Evolutionary conservation across 2,329 filamentous ascomycete species (phyloP).

Genomic region (Fusarium drepaniforme): DNA sequence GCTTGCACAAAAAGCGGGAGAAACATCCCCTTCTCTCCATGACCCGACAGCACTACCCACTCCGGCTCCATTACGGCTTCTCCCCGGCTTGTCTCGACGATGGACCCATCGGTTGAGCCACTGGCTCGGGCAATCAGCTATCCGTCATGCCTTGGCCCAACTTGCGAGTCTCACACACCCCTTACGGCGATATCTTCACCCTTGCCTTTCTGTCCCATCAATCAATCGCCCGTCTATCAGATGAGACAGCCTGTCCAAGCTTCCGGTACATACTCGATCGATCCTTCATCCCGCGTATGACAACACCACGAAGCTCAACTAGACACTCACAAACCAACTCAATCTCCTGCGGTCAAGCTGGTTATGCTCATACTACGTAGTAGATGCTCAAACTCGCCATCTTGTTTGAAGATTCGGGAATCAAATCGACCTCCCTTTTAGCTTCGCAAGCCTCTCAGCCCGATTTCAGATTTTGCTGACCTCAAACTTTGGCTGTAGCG

Average conservation of each 20-base stretch:
- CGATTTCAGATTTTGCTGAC: neutral
- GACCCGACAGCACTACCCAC: slow-evolving; percentile 7
- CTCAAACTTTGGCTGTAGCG: neutral
- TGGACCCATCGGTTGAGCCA: slow-evolving; percentile 5
- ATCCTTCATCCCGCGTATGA: neutral
- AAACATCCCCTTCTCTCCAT: neutral
- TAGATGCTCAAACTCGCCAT: neutral
- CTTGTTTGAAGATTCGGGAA: neutral
- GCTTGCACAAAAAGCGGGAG: slow-evolving; percentile 1
- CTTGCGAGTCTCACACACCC: slow-evolving; percentile 3
- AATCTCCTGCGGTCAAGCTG: neutral
- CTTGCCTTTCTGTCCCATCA: neutral
- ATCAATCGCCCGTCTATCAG: neutral
- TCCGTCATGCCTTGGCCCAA: neutral
- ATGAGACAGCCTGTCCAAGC: neutral
- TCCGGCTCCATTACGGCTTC: slow-evolving; percentile 29
- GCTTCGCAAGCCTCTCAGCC: neutral
- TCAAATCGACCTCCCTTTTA: neutral
- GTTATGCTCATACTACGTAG: neutral
- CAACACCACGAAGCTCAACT: neutral
- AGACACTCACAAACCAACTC: neutral
- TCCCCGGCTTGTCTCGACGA: slow-evolving; percentile 28
- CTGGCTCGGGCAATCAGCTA: slow-evolving; percentile 16
- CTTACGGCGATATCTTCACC: neutral
- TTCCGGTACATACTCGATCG: neutral